Evolutionary conservation across 768 basidiomycete genomes (phyloP).

Genomic region (Obba rivulosa): DNA sequence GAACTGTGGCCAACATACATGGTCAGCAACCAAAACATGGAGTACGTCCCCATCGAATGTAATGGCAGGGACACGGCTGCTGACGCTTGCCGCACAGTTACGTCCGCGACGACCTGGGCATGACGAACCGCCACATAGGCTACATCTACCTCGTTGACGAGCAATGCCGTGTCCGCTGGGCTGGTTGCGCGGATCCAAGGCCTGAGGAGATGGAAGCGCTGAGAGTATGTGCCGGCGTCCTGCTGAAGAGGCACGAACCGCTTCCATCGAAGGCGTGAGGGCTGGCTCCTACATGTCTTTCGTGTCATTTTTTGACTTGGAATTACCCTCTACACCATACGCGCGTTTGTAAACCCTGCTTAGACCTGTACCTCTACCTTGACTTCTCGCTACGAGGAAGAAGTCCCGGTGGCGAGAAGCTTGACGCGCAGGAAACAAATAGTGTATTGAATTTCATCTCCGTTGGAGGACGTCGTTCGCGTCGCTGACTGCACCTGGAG

Average conservation of each 20-base stretch:
- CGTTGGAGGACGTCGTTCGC: too few species aligned
- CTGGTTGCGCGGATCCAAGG: conserved; percentile 81
- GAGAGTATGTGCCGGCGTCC: conserved; percentile 61
- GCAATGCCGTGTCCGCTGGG: conserved; percentile 85
- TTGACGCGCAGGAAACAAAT: too few species aligned
- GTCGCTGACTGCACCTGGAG: too few species aligned
- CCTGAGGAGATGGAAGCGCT: conserved; percentile 65
- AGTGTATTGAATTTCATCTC: too few species aligned
- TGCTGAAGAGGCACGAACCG: conserved; percentile 54
- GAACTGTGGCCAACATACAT: conserved; percentile 68
- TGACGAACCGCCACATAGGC: conserved; percentile 86
- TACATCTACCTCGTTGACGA: conserved; percentile 90
- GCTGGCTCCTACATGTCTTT: too few species aligned
- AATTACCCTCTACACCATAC: too few species aligned
- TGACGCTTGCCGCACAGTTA: conserved; percentile 29
- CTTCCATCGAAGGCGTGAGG: neutral
- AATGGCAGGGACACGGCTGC: neutral
- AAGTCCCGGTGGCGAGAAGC: too few species aligned
- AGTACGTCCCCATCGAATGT: conserved; percentile 23
- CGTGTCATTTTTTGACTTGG: too few species aligned
- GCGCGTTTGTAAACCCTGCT: too few species aligned
- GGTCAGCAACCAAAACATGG: conserved; percentile 79
- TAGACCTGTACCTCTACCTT: too few species aligned
- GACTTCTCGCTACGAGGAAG: too few species aligned
- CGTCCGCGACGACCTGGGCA: conserved; percentile 76